These are phyloP conservation scores for Isabelozyma heimii DNA, from an alignment of 805 yeast genomes.

Conservation along the genomic window DNA sequence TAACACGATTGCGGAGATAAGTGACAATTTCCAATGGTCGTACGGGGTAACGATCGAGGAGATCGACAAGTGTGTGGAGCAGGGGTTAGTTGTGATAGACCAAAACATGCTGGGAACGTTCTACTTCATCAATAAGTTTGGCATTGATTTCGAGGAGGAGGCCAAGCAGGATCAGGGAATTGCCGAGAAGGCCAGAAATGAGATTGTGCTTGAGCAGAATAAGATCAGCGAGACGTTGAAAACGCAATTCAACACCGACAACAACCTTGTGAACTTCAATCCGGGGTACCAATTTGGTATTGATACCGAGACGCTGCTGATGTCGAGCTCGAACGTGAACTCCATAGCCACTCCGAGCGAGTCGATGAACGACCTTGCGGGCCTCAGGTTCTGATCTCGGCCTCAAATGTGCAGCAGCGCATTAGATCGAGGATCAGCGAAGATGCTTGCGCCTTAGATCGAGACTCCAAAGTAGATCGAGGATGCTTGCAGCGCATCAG, in stretches of 20 bases:
- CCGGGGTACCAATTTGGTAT: constrained; percentile 10
- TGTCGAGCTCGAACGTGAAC: not conserved
- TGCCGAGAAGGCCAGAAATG: constrained; percentile 7
- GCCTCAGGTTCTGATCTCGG: not conserved
- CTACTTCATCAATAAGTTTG: constrained; percentile 52
- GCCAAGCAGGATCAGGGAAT: constrained; percentile 8
- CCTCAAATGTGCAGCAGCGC: too few relatives aligned
- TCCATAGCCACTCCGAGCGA: not conserved
- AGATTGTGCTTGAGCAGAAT: constrained; percentile 15
- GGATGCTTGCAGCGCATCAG: too few relatives aligned
- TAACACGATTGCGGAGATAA: constrained; percentile 39
- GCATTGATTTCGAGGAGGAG: constrained; percentile 4
- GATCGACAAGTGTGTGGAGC: constrained; percentile 53
- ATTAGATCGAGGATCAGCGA: too few relatives aligned
- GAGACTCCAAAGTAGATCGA: too few relatives aligned
- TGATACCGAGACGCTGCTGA: not conserved
- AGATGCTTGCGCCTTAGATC: too few relatives aligned
- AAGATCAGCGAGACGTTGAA: constrained; percentile 10
- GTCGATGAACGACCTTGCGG: not conserved
- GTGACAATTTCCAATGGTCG: constrained; percentile 60
- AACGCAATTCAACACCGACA: constrained; percentile 5
- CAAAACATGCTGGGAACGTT: constrained; percentile 64
- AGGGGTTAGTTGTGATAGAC: constrained; percentile 62
- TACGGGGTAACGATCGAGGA: constrained; percentile 64
- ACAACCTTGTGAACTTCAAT: constrained; percentile 11